Percentiles rank a stretch among this genome's conserved stretches.
These are phyloP conservation scores for Apiotrichum sp. DNA, from an alignment of 1,284 basidiomycete genomes.

Conservation along the genomic window DNA sequence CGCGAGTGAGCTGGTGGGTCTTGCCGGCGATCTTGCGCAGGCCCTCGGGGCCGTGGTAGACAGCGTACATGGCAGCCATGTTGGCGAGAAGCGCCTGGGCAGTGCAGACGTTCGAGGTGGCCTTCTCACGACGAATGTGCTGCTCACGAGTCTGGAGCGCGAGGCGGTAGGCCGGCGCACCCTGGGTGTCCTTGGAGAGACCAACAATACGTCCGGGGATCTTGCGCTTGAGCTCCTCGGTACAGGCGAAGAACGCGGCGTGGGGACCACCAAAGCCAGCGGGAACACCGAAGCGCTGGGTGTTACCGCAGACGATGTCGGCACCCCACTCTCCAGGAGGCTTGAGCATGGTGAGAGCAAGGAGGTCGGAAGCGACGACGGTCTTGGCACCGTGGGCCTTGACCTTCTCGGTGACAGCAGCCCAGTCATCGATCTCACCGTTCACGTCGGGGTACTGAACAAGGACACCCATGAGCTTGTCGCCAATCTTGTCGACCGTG, in stretches of 20 bases:
- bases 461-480: constrained; percentile 69
- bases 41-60: constrained; percentile 91
- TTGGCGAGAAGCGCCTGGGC: constrained; percentile 87
- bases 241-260: constrained; percentile 92
- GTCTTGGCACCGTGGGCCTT: constrained; percentile 75
- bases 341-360: constrained; percentile 87
- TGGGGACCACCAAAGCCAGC: constrained; percentile 87
- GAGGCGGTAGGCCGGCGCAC: constrained; percentile 82
- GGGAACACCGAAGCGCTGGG: constrained; percentile 86
- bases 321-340: constrained; percentile 99
- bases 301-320: constrained; percentile 91
- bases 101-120: constrained; percentile 90
- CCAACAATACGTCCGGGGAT: constrained; percentile 96
- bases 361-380: constrained; percentile 81
- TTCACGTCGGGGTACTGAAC: constrained; percentile 91
- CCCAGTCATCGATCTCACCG: constrained; percentile 75
- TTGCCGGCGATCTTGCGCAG: constrained; percentile 79
- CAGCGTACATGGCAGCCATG: constrained; percentile 95
- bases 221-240: constrained; percentile 87
- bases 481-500: constrained; percentile 55
- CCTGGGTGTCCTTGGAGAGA: constrained; percentile 74
- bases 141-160: constrained; percentile 95
- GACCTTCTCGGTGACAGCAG: constrained; percentile 59
- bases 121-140: constrained; percentile 93
- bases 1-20: constrained; percentile 80